Conservation (phyloP, 352 stramenopile species). For the Lagenidium sp. region DNA sequence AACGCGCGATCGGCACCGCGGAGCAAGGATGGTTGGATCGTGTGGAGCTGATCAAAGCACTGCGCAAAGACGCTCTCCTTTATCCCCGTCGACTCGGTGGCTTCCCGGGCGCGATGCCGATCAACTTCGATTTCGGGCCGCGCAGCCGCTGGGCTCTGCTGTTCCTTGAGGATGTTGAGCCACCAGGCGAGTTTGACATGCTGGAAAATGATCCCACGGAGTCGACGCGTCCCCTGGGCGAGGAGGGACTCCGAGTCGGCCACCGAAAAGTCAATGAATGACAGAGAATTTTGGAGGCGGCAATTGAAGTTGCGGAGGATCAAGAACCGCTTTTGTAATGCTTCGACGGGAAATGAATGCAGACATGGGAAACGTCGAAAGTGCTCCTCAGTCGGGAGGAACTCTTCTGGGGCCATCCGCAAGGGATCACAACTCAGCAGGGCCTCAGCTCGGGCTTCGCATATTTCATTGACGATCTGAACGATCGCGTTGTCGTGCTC, state of each 20-base stretch:
- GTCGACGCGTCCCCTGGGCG: constrained; percentile 33
- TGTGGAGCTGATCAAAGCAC: constrained; percentile 79
- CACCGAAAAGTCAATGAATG: constrained; percentile 79
- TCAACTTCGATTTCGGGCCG: constrained; percentile 82
- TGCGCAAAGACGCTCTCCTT: constrained; percentile 82
- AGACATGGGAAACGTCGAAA: constrained; percentile 42
- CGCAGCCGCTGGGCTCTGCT: constrained; percentile 69
- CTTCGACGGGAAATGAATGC: constrained; percentile 27
- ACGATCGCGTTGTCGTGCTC: constrained; percentile 71
- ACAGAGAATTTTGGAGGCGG: constrained; percentile 74
- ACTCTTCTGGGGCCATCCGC: constrained; percentile 78
- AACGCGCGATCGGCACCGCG: constrained; percentile 83
- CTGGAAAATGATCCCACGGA: constrained; percentile 78
- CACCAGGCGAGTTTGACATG: constrained; percentile 86
- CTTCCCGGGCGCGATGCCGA: constrained; percentile 64
- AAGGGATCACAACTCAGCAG: constrained; percentile 73
- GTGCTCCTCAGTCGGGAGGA: constrained; percentile 58
- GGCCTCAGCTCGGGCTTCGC: constrained; percentile 63
- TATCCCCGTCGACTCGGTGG: constrained; percentile 39
- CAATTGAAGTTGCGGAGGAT: constrained; percentile 86
- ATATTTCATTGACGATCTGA: constrained; percentile 79
- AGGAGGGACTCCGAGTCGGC: constrained; percentile 52
- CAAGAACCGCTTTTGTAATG: constrained; percentile 72
- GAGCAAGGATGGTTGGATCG: constrained; percentile 76
- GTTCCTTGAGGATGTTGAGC: constrained; percentile 81